Conservation (phyloP, 2,329 filamentous ascomycete genomes). For the Anthostomella pinea region DNA sequence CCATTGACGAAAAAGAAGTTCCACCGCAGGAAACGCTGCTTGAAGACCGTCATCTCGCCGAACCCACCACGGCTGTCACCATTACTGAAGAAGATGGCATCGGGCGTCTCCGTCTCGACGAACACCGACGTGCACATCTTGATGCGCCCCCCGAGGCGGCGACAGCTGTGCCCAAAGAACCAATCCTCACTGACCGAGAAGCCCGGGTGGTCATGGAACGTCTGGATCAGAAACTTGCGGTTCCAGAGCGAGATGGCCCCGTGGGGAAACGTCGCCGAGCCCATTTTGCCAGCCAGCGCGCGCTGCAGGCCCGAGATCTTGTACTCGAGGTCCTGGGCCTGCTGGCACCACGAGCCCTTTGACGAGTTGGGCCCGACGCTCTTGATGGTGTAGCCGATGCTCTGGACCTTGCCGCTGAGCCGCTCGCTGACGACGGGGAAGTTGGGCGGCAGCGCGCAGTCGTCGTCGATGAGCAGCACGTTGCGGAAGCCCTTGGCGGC, state of each 20-base stretch:
- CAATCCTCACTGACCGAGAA: conserved; percentile 50
- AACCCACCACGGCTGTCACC: conserved; percentile 44
- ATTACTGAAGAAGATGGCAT: conserved; percentile 39
- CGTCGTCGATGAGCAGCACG: conserved; percentile 48
- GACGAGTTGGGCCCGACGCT: conserved; percentile 35
- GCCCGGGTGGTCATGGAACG: conserved; percentile 47
- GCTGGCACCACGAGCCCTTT: conserved; percentile 38
- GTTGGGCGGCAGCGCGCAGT: conserved; percentile 44
- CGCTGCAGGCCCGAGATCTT: conserved; percentile 47
- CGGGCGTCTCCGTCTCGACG: conserved; percentile 48
- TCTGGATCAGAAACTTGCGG: conserved; percentile 41
- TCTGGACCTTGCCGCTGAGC: conserved; percentile 39
- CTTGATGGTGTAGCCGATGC: conserved; percentile 50
- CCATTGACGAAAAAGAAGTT: conserved; percentile 51
- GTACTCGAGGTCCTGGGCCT: conserved; percentile 52
- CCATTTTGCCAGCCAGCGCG: conserved; percentile 41
- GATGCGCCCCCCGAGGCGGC: conserved; percentile 41
- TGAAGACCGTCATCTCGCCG: conserved; percentile 52
- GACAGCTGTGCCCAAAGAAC: conserved; percentile 49
- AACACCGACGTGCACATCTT: conserved; percentile 48
- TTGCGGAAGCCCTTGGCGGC: conserved; percentile 43
- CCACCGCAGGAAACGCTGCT: conserved; percentile 48
- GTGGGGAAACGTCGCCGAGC: conserved; percentile 48
- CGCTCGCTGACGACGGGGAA: conserved; percentile 45
- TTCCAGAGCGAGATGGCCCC: conserved; percentile 50